Evolutionary conservation across 768 basidiomycete species (phyloP), one percentile per base, ranked within the genome.

Genomic region (Suillus ampliporus): DNA sequence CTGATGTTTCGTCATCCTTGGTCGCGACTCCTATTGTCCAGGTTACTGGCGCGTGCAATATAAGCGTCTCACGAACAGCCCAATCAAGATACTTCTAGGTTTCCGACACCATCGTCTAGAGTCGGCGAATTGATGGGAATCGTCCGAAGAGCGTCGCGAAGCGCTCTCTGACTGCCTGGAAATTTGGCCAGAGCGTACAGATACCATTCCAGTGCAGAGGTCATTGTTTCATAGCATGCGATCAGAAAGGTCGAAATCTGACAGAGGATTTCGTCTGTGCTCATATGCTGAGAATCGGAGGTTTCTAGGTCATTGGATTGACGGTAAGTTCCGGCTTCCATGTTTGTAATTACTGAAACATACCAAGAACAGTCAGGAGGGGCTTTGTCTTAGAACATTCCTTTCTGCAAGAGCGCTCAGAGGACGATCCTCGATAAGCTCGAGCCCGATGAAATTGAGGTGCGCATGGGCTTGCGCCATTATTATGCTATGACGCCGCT

Each of bases 211-310:
- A 89, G 76, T 4, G 86, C 84, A 7, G 80, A 80, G 1, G 85
- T 79, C 19, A 83, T 83, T 1, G 87, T 88, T 71, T 90, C 88
- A 75, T 90, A 84, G 13, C 89, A 89, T 5, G 86, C 85, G 15
- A 84, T 79, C 35, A 89, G 78, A 70, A 89, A 89, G 0, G 86
- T 88, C 13, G 84, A 82, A 64, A 89, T 88, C 65, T 89, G 89
- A 66, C 80, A 86, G 26, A 86, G 75, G 2, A 85, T 81, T 64
- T 91, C 87, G n/a, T 78, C 73, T 41, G 83, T 79, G 13, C 83
- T 79, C 78, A 91, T 79, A n/a, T 79, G 79, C 63, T 83, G 80
- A 1, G 77, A 74, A 11, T 80, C 72, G 11, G 78, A 72, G 38
- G 80, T 72, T 14, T 77, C 72, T 15, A 84, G 56, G 81, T 83